Percentiles rank a stretch among this genome's conserved stretches.
phyloP scores from a whole-genome alignment of 371 early-diverging fungal genomes.

The Umbelopsis sp. region DNA sequence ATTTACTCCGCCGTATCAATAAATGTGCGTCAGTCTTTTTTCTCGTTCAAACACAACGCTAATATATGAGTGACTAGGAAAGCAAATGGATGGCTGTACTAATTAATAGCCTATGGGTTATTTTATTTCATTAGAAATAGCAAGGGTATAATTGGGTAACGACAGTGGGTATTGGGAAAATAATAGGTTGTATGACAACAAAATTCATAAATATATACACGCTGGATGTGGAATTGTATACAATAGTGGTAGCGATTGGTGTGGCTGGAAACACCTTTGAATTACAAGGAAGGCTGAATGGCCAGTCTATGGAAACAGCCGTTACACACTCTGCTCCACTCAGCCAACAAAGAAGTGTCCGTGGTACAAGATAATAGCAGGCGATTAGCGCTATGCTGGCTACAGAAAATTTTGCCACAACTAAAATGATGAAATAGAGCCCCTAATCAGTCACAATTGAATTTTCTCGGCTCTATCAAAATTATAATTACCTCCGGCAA shows the following conservation, averaged over 20 bases:
- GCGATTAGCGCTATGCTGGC: background rate
- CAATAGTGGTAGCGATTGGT: background rate
- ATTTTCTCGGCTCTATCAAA: background rate
- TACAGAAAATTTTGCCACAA: conserved; percentile 12
- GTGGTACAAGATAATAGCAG: background rate
- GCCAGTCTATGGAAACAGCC: background rate
- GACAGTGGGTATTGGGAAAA: too few species aligned
- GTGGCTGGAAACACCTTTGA: background rate
- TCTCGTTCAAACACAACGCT: too few species aligned
- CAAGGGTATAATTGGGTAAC: too few species aligned
- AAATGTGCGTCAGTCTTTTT: too few species aligned
- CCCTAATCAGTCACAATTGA: background rate
- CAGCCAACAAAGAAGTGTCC: background rate
- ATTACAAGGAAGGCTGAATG: background rate
- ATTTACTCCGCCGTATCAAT: too few species aligned
- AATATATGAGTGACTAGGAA: too few species aligned
- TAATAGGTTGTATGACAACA: too few species aligned
- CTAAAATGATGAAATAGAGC: background rate
- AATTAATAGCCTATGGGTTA: too few species aligned
- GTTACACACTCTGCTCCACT: conserved; percentile 10
- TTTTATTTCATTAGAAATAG: too few species aligned
- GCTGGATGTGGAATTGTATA: too few species aligned
- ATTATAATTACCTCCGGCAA: conserved; percentile 8
- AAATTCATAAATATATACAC: too few species aligned
- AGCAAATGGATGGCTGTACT: too few species aligned